Evolutionary conservation across 306 rosid species (phyloP).

Genomic region (Cyamopsis tetragonoloba): DNA sequence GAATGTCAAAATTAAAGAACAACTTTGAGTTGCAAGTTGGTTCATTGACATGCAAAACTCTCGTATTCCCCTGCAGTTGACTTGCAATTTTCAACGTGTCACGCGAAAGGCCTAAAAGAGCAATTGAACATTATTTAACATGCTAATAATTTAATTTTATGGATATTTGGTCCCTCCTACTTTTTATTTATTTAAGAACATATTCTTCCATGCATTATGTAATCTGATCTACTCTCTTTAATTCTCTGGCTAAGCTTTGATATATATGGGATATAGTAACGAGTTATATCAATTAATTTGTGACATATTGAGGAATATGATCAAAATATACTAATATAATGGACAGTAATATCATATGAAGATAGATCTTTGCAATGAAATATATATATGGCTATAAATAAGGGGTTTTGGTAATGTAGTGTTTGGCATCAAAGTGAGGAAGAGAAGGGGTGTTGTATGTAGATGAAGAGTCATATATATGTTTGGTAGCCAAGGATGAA

Average conservation of each 20-base stretch:
- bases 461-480: constrained; percentile 58
- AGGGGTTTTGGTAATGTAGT: background rate
- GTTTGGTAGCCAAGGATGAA: constrained; percentile 70
- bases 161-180: constrained; percentile 31
- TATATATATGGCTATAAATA: constrained; percentile 32
- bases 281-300: background rate
- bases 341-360: background rate
- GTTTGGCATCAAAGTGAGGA: constrained; percentile 22
- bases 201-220: constrained; percentile 30
- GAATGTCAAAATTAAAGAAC: no score
- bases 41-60: constrained; percentile 17
- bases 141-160: background rate
- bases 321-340: background rate
- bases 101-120: background rate
- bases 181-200: constrained; percentile 28
- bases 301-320: constrained; percentile 7
- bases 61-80: constrained; percentile 23
- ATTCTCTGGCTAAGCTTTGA: background rate
- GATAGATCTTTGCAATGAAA: background rate
- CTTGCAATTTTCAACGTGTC: constrained; percentile 15
- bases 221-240: background rate
- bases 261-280: background rate
- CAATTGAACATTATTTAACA: constrained; percentile 18
- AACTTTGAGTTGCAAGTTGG: constrained; percentile 37
- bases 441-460: constrained; percentile 56